Base-by-base conservation (phyloP, 2,329 filamentous ascomycete species). In the Cercospora janseana region DNA sequence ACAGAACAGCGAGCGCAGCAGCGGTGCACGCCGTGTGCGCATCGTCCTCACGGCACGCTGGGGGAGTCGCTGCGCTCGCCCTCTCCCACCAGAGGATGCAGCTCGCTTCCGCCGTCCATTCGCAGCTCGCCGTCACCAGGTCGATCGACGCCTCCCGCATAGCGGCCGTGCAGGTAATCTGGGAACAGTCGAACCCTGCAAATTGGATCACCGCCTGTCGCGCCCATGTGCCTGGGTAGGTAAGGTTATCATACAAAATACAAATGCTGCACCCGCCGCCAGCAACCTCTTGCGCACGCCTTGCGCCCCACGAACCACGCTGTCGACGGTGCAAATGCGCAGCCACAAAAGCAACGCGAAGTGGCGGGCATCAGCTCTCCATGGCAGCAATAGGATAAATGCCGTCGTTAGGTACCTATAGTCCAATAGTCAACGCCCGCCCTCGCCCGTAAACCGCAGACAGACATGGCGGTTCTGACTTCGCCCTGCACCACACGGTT, bases 101-200 rank as follows among this genome's bases (percentile, higher is more conserved):
- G n/a, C n/a, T 38, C 34, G 34, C 34, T 38, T 38, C 18, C 18
- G 21, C 18, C 34, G 10, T 38, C 34, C 18, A 21, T 38, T 38
- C 34, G 34, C 24, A 21, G 34, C 16, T n/a, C 34, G 13, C 13
- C 18, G 18, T 23, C 34, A 10, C 4, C 18, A 20, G 12, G 4
- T n/a, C 24, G 34, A 38, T 38, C 34, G 21, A 18, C 34, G 34
- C 34, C 34, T 38, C 34, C 34, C 34, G 34, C 24, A 18, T 38
- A 21, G 18, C 34, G 12, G 34, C 34, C 34, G 34, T 21, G 34
- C 34, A 38, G 9, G 34, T 20, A 23, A 38, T 38, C 18, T 23
- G 34, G 34, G 34, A 38, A 23, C 15, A 23, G 34, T 38, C 34
- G 34, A 38, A 38, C 34, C 34, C 34, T 38, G 34, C 34, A 38